Evolutionary conservation across 163 green algal species (phyloP), one percentile per base, ranked within the genome.

Genomic region (Prototheca wickerhamii): DNA sequence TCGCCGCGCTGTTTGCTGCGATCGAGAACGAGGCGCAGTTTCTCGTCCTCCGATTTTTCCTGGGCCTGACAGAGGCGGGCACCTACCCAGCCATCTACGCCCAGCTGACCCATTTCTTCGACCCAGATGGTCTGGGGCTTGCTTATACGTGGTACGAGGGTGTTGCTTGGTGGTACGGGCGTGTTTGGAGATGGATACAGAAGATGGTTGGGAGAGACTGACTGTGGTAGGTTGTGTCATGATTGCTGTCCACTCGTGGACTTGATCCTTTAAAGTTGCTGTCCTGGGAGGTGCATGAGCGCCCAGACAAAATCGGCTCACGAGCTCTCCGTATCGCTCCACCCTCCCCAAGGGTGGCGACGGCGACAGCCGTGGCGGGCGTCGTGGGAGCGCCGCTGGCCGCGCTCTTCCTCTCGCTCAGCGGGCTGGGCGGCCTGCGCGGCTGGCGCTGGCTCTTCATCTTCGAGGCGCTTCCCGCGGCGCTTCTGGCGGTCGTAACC

Each of bases 391-490:
- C 64, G 3, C 76, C 73, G 20, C 34, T 83, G 3, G 76, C 76
- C 2, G 76, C 76, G 15, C 61, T 4, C 20, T 69, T 84, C 20
- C 59, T 80, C 4, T 29, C 60, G 0, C 32, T 78, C 46, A 58
- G 72, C 33, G 78, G 78, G 31, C 18, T 66, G 3, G 29, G 65
- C 7, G 79, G 75, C 4, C 54, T 86, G 63, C 60, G 52, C 10
- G 79, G 79, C 6, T 87, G 80, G 80, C 79, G 82, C 59, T 87
- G 73, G 76, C 65, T 73, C 25, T 73, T 73, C 30, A 10, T 73
- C 26, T 1, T 60, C 17, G 64, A 76, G n/a, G 67, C 68, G 4
- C 23, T 76, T 12, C 70, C 71, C 15, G 74, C 76, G 3, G 42
- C 78, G 2, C 20, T 72, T 31, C 63, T 83, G 42, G 73, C 55